Evolutionary conservation across 140 eudicot genomes (phyloP).

Genomic region (Oenanthe javanica): DNA sequence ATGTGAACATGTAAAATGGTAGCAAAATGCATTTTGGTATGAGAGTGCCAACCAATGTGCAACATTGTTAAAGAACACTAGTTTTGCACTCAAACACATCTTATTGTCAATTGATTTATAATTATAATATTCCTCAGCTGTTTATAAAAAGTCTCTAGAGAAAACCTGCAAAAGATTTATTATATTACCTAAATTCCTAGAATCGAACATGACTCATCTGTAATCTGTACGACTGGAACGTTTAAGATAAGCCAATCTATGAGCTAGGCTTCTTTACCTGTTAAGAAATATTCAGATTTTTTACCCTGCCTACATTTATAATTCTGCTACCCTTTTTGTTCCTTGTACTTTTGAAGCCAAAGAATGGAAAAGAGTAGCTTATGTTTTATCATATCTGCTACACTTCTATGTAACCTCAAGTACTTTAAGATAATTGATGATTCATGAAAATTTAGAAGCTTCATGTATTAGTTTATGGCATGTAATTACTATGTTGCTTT

Average conservation of each 20-base stretch:
- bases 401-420: not conserved
- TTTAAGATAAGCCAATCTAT: not conserved
- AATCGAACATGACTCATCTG: not conserved
- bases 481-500: not conserved
- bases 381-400: not conserved
- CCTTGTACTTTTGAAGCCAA: not conserved
- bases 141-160: not conserved
- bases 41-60: not conserved
- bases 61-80: not conserved
- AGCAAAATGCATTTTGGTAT: not conserved
- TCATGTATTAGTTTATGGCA: not conserved
- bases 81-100: not conserved
- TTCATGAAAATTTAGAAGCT: not conserved
- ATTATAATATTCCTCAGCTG: not conserved
- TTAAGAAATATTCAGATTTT: not conserved
- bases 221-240: not conserved
- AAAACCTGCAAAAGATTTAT: not conserved
- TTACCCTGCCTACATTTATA: not conserved
- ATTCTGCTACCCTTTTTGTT: not conserved
- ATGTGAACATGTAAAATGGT: not conserved
- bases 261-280: not conserved
- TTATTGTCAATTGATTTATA: not conserved
- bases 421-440: not conserved
- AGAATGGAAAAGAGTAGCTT: no score
- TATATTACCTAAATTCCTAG: not conserved